Base-by-base conservation (phyloP, 495 filamentous ascomycete species). In the Penicillium turbatum region DNA sequence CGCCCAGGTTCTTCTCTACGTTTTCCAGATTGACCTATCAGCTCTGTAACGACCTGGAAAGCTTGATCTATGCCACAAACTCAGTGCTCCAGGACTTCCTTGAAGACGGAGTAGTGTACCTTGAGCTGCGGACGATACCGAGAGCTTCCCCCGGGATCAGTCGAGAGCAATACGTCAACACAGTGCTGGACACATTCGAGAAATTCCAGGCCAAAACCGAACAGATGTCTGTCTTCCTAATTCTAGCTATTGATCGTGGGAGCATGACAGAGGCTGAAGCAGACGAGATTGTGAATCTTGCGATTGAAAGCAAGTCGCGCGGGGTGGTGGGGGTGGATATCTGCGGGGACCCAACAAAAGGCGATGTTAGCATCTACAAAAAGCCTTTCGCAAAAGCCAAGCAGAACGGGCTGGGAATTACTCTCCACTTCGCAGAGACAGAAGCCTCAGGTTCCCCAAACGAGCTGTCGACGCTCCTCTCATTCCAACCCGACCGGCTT, bases 41-140 rank as follows among this genome's bases (percentile, higher is more conserved):
- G 49, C 80, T 93, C 11, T 77, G 83, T 69, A 82, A 82, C 63
- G 81, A 84, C 57, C 61, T 72, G 11, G 58, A 69, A 2, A 79
- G 78, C 56, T 67, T 93, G 19, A 63, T 64, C 51, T 79, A 79
- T 65, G 80, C 87, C 43, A 92, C 89, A 6, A 72, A 71, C 38
- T 77, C 81, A 27, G 87, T 93, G 7, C 77, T 93, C n/a, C 56
- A 72, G 24, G 80, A 85, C 67, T 95, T 93, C 59, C 73, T 78
- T 40, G 62, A 60, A 21, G 89, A 93, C 54, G 87, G 87, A 26
- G 85, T 92, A 10, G 77, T 82, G 38, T 92, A 95, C 61, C 77
- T 92, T 27, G 90, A 95, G 60, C 79, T 95, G 5, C 83, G 90
- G 26, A 91, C 89, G 5, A 93, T 89, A 4, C 89, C 90, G 4